Base-by-base conservation (phyloP, 495 filamentous ascomycete species). In the Lasiosphaeria miniovina region DNA sequence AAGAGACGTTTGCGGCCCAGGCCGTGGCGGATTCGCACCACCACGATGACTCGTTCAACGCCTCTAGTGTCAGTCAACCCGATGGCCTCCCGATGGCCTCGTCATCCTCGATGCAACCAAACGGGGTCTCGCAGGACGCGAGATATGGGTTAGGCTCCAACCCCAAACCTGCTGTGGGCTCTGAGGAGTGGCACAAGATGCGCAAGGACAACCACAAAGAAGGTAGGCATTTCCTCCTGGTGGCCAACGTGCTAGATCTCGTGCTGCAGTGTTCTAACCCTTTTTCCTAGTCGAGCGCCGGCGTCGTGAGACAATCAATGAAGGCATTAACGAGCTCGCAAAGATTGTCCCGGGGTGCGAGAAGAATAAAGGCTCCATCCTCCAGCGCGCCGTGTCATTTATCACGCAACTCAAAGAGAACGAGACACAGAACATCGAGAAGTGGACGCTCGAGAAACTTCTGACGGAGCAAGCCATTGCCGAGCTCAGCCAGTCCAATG, bases 171-270 rank as follows among this genome's bases (percentile, higher is more conserved):
- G 85, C 89, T 6, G 94, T 98, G 33, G 94, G 94, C 6, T 93
- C 92, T 1, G 93, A 96, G 35, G 94, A 98, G 70, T 98, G 94
- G 94, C 94, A 98, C 74, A 94, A 93, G 73, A 86, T 96, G 61
- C 86, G 94, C 64, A 93, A 93, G 71, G 95, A 98, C 69, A 98
- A 98, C 67, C 94, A 98, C 78, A 98, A 98, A 84, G 94, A 98
- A 82, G 94, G 94, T 96, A 76, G 62, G 83, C 75, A 65, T 31
- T 33, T 14, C 11, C 6, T 24, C 5, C 24, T 14, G 54, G 3
- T 34, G 36, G 12, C 53, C 36, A 9, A 31, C 54, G 36, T 15
- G 36, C 7, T 36, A 53, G 61, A 53, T 49, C 35, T 36, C 11
- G 4, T 50, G 12, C 43, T 5, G 12, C 11, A 14, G 12, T 5